These are phyloP conservation scores for Phytomonas francai DNA, from an alignment of 208 protist species.

Conservation along the genomic window DNA sequence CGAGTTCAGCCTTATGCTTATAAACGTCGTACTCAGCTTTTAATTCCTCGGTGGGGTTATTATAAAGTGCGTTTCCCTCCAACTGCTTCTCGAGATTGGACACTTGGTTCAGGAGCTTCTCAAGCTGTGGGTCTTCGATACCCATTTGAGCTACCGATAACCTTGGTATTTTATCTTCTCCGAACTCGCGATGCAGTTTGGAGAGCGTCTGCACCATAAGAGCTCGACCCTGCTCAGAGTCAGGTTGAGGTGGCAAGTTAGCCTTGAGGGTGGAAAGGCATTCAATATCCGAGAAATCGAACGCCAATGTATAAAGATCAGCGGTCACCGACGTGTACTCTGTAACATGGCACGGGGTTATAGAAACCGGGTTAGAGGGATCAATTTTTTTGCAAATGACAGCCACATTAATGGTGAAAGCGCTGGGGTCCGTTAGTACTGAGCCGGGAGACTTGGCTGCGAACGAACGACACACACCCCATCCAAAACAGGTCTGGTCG, in stretches of 20 bases:
- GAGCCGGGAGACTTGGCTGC: constrained; percentile 38
- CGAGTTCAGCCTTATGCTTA: constrained; percentile 57
- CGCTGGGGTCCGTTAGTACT: constrained; percentile 48
- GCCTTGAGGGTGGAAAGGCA: constrained; percentile 67
- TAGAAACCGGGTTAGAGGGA: constrained; percentile 17
- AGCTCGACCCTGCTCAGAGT: constrained; percentile 62
- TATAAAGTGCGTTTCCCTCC: constrained; percentile 47
- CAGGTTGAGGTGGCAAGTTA: constrained; percentile 66
- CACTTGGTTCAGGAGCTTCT: constrained; percentile 76
- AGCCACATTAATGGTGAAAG: constrained; percentile 59
- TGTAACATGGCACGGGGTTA: constrained; percentile 69
- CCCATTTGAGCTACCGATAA: constrained; percentile 96
- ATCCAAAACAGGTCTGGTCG: constrained; percentile 70
- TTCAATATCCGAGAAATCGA: constrained; percentile 78
- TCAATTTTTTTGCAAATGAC: constrained; percentile 81
- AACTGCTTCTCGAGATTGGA: constrained; percentile 81
- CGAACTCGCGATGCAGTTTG: constrained; percentile 64
- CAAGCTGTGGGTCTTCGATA: constrained; percentile 81
- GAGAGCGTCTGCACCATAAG: constrained; percentile 77
- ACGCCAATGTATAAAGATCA: constrained; percentile 78
- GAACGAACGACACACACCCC: constrained; percentile 80
- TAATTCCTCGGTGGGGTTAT: constrained; percentile 54
- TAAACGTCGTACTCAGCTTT: constrained; percentile 52
- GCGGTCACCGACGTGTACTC: constrained; percentile 77
- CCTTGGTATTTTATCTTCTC: constrained; percentile 71